Percentiles rank a stretch among this genome's conserved stretches.
phyloP scores from a whole-genome alignment of 441 rosid genomes.

The Croton setiger region DNA sequence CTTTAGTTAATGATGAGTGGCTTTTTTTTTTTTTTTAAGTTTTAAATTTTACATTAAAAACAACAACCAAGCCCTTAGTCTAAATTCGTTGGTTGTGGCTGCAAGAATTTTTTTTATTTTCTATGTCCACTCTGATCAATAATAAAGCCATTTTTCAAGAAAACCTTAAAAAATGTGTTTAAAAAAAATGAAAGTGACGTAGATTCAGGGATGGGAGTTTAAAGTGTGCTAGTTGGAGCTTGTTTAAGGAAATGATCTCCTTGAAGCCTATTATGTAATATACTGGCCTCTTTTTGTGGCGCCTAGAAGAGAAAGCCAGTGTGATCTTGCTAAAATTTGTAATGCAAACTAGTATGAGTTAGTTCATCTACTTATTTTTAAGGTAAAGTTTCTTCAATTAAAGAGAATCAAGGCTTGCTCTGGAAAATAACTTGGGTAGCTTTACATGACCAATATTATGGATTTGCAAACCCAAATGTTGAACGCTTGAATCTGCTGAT shows the following conservation, averaged over 20 bases:
- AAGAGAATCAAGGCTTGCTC: neutral
- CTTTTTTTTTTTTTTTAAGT: neutral
- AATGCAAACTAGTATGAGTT: neutral
- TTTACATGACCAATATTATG: neutral
- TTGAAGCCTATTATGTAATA: neutral
- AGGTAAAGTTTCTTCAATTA: conserved; percentile 10
- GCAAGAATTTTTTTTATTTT: too few relatives aligned
- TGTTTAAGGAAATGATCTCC: neutral
- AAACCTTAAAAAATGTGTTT: neutral
- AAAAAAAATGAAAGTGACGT: neutral
- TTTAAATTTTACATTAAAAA: neutral
- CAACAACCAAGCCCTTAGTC: neutral
- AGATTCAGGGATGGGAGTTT: neutral
- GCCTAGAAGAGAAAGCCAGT: neutral
- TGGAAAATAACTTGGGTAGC: conserved; percentile 1
- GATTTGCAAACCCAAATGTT: neutral
- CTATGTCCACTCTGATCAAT: neutral
- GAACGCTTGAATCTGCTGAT: neutral
- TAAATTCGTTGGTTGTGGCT: too few relatives aligned
- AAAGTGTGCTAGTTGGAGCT: neutral
- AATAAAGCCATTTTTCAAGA: neutral
- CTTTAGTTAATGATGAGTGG: neutral
- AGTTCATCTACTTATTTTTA: neutral
- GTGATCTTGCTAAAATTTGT: neutral
- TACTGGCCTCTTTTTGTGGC: neutral